A percentile compares a stretch with the other conserved stretches of the same genome.
Evolutionary conservation across 306 rosid species (phyloP).

Genomic region (Fragaria ananassa): DNA sequence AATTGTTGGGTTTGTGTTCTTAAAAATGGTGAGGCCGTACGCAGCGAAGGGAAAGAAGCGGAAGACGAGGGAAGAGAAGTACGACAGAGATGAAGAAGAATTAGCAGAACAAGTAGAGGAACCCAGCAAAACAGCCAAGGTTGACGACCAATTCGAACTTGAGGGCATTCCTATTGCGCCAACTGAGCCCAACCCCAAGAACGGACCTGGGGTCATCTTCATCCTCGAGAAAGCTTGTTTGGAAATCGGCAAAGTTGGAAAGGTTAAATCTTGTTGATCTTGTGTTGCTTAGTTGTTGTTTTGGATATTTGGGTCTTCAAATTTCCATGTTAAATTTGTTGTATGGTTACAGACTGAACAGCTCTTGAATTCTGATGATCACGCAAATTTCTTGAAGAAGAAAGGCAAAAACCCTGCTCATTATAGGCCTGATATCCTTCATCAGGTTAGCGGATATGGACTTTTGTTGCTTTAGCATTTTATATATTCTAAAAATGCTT

Average conservation of each 20-base stretch:
- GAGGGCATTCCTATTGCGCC: constrained; percentile 56
- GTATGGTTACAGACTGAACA: constrained; percentile 51
- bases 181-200: constrained; percentile 18
- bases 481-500: neutral
- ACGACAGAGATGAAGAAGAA: constrained; percentile 35
- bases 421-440: constrained; percentile 81
- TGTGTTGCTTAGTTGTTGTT: neutral
- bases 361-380: constrained; percentile 83
- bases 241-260: constrained; percentile 88
- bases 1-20: too few relatives aligned
- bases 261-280: constrained; percentile 34
- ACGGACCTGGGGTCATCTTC: constrained; percentile 47
- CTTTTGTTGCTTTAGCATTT: neutral
- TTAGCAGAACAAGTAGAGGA: constrained; percentile 14
- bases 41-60: constrained; percentile 55
- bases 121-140: constrained; percentile 13
- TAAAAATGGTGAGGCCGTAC: constrained; percentile 47
- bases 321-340: neutral
- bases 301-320: neutral
- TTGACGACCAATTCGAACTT: constrained; percentile 26
- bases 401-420: constrained; percentile 66
- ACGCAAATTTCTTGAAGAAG: constrained; percentile 56
- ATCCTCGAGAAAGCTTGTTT: constrained; percentile 82
- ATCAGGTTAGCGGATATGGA: constrained; percentile 49
- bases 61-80: constrained; percentile 40